Conservation (phyloP, 2,329 filamentous ascomycete species). For the Basipetospora chlamydospora region DNA sequence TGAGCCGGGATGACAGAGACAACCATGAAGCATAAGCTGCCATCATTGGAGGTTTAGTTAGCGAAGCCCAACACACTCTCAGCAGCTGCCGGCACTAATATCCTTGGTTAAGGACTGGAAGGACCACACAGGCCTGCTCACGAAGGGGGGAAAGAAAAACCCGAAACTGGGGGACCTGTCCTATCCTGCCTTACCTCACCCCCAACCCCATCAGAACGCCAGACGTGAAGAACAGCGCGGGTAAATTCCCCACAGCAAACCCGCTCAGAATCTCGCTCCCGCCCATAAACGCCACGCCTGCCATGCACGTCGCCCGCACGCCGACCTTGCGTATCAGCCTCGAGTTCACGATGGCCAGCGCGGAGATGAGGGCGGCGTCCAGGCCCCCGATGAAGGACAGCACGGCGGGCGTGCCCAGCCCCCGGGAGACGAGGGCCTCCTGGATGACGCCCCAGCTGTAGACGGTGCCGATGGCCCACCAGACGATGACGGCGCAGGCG, state of each 20-base stretch:
- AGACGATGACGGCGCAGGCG: constrained; percentile 34
- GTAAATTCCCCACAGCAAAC: constrained; percentile 20
- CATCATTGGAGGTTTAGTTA: neutral
- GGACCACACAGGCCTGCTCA: too few relatives aligned
- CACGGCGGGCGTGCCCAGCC: constrained; percentile 32
- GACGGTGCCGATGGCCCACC: constrained; percentile 40
- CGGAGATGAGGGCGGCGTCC: constrained; percentile 31
- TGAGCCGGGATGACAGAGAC: constrained; percentile 34
- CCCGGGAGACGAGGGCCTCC: constrained; percentile 33
- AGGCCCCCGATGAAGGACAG: constrained; percentile 45
- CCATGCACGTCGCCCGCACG: constrained; percentile 26
- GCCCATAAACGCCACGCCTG: constrained; percentile 36
- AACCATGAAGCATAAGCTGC: constrained; percentile 26
- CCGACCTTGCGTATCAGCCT: constrained; percentile 36
- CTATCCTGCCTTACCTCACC: constrained; percentile 8
- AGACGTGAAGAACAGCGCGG: constrained; percentile 19
- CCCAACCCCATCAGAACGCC: constrained; percentile 19
- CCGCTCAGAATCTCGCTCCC: constrained; percentile 29
- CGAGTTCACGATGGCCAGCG: constrained; percentile 36
- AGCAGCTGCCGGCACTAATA: too few relatives aligned
- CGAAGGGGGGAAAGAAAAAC: too few relatives aligned
- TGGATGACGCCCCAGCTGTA: constrained; percentile 50
- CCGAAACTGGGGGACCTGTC: too few relatives aligned
- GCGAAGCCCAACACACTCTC: too few relatives aligned
- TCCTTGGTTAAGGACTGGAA: too few relatives aligned